Evolutionary conservation across 768 basidiomycete genomes (phyloP), one percentile per base, ranked within the genome.

Genomic region (Suillus subluteus): DNA sequence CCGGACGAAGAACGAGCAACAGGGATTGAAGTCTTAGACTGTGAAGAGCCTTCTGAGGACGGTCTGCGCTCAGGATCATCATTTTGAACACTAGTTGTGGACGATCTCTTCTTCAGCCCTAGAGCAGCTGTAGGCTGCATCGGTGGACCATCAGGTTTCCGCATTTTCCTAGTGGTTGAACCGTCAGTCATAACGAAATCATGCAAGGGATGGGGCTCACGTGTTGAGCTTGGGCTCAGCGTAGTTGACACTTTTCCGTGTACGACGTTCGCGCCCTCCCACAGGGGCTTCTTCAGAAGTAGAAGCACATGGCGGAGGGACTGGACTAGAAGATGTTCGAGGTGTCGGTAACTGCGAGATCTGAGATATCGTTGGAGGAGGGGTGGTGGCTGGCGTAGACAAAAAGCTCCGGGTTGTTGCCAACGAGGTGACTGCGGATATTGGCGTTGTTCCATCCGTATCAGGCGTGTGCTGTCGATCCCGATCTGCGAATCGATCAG

Each of bases 201-300:
- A 56, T 52, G 50, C 32, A 62, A 54, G 59, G 66, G 41, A 54
- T 63, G 50, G 13, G 50, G 87, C 88, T 62, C 74, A 92, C 92
- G 92, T 95, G 75, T 95, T 94, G 30, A 95, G 83, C 74, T 94
- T 95, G 13, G 94, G 94, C 73, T 95, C 94, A 0, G 93, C 82
- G 70, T 95, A 95, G 75, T 95, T 95, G 58, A 95, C 81, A 70
- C 93, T 94, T 79, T 90, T 95, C 58, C 94, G 83, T 23, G 83
- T 75, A 62, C 85, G 80, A 83, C 89, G 78, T 84, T 86, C 73
- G 73, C 87, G 76, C 71, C 82, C 70, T 63, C 72, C 74, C 41
- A 48, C 66, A 41, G 72, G 69, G 16, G 72, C 68, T 23, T 79
- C 79, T 63, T 78, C 78, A n/a, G 77, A 73, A 1, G 73, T 71